Evolutionary conservation across 306 rosid species (phyloP).

Genomic region (Astragalus membranaceus): DNA sequence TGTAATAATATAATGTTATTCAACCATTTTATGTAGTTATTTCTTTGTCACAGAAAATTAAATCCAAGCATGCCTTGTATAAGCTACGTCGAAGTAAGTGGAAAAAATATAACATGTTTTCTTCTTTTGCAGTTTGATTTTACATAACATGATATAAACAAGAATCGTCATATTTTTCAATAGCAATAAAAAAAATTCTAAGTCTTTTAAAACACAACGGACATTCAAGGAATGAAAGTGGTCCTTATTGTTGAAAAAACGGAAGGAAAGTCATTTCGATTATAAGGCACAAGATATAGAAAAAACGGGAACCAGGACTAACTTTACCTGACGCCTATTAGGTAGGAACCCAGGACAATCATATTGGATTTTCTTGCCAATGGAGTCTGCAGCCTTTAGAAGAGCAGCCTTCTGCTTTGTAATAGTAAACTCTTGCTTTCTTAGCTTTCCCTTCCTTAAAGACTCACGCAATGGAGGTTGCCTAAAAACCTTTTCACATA

Average conservation of each 20-base stretch:
- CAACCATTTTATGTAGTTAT: neutral
- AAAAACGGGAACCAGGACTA: neutral
- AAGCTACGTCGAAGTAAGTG: neutral
- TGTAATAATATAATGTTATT: neutral
- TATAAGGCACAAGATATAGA: neutral
- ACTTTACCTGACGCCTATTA: conserved; percentile 78
- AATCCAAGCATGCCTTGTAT: neutral
- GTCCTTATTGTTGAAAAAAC: neutral
- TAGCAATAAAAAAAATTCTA: neutral
- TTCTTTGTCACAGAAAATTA: neutral
- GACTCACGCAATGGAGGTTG: conserved; percentile 83
- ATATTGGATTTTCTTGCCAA: conserved; percentile 84
- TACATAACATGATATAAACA: neutral
- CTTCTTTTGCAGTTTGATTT: neutral
- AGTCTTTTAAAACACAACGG: neutral
- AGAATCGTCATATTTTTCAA: neutral
- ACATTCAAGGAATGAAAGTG: neutral
- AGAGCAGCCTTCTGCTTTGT: conserved; percentile 70
- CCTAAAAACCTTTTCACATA: conserved; percentile 84
- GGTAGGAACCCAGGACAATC: conserved; percentile 82
- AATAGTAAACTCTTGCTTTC: conserved; percentile 57
- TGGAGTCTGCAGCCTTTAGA: conserved; percentile 66
- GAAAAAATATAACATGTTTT: conserved; percentile 10
- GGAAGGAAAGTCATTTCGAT: conserved; percentile 1
- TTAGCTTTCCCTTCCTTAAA: conserved; percentile 60